Conservation (phyloP, 2,329 filamentous ascomycete species). For the Passalora sequoiae region DNA sequence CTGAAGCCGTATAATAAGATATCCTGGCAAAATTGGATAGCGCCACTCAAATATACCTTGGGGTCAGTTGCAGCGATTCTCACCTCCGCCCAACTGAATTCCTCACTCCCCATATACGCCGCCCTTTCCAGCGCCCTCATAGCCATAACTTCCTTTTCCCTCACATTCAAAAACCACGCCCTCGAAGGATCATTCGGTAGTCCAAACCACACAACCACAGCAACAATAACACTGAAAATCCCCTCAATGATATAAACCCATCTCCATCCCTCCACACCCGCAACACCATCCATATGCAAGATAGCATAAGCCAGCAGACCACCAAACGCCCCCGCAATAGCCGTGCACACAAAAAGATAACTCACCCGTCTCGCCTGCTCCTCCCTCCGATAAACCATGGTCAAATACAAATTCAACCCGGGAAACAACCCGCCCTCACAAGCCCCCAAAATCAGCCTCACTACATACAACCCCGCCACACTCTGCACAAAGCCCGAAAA, state of each 20-base stretch:
- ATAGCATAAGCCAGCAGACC: constrained; percentile 23
- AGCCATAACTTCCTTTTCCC: constrained; percentile 48
- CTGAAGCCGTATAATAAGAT: constrained; percentile 44
- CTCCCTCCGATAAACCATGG: constrained; percentile 40
- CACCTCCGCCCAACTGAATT: constrained; percentile 50
- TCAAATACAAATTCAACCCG: constrained; percentile 33
- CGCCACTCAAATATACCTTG: constrained; percentile 46
- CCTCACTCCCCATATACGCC: constrained; percentile 38
- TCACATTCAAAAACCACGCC: constrained; percentile 42
- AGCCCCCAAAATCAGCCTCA: constrained; percentile 29
- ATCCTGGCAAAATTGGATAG: constrained; percentile 49
- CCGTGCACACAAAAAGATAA: constrained; percentile 36
- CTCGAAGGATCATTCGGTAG: constrained; percentile 34
- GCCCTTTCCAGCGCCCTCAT: constrained; percentile 37
- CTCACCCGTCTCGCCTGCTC: constrained; percentile 39
- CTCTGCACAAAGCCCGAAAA: constrained; percentile 45
- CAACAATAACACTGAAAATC: constrained; percentile 27
- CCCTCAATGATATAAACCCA: constrained; percentile 12
- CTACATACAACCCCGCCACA: constrained; percentile 40
- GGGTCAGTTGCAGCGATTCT: constrained; percentile 45
- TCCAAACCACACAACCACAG: constrained; percentile 25
- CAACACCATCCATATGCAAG: constrained; percentile 27
- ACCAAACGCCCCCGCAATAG: constrained; percentile 31
- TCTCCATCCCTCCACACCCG: constrained; percentile 33
- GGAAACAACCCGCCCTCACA: constrained; percentile 27